A percentile compares a stretch with the other conserved stretches of the same genome.
These are phyloP conservation scores for Gaultheria prostrata DNA, from an alignment of 148 eudicot genomes.

Conservation along the genomic window DNA sequence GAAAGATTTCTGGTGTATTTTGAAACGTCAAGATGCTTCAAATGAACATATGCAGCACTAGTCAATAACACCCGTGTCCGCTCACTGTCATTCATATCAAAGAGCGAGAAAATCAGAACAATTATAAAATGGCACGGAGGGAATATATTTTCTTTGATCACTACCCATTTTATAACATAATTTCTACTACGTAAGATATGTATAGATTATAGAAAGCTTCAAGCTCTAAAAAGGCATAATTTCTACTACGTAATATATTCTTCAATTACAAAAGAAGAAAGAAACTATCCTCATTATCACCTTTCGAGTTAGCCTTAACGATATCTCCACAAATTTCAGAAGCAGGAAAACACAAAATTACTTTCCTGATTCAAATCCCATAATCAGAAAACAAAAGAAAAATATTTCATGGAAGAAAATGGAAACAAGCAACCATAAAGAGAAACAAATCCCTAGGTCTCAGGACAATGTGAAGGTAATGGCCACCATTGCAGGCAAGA, in stretches of 20 bases:
- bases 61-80: slow-evolving; percentile 68
- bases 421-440: neutral
- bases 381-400: neutral
- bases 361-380: neutral
- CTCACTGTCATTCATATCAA: slow-evolving; percentile 58
- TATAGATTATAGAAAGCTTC: neutral
- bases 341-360: neutral
- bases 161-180: neutral
- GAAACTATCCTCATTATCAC: neutral
- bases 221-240: neutral
- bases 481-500: neutral
- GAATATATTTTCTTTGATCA: neutral
- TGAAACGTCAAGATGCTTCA: slow-evolving; percentile 83
- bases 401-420: neutral
- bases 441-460: neutral
- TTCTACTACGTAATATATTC: too few relatives aligned
- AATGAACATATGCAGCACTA: slow-evolving; percentile 90
- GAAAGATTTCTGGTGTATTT: slow-evolving; percentile 84
- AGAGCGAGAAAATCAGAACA: neutral
- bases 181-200: neutral
- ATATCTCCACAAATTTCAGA: neutral
- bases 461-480: neutral
- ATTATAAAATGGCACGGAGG: neutral
- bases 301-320: neutral
- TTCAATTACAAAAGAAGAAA: neutral